These are phyloP conservation scores for Talaromyces sp. DNA, from an alignment of 2,329 filamentous ascomycete species.

Conservation along the genomic window DNA sequence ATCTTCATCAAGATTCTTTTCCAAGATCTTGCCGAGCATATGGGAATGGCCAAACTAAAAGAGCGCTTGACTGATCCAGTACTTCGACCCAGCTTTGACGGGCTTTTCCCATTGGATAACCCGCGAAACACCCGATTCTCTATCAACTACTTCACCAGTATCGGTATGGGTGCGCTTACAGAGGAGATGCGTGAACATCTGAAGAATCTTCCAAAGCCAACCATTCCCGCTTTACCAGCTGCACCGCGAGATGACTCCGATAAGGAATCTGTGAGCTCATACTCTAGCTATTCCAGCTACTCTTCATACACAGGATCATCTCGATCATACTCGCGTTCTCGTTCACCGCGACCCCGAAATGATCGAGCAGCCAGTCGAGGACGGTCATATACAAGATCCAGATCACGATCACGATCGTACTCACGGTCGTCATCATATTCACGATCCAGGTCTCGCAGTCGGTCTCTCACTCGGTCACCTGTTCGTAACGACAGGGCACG, in stretches of 20 bases:
- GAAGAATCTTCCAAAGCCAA: constrained; percentile 83
- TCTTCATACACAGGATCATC: constrained; percentile 40
- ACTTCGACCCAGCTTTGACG: constrained; percentile 72
- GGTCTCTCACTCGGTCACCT: constrained; percentile 18
- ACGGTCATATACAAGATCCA: constrained; percentile 35
- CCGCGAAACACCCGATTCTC: constrained; percentile 89
- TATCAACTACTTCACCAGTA: constrained; percentile 99
- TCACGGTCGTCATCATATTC: constrained; percentile 20
- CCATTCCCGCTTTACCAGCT: constrained; percentile 64
- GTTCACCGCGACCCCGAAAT: constrained; percentile 21
- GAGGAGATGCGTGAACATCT: constrained; percentile 92
- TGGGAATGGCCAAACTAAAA: constrained; percentile 77
- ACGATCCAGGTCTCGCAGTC: constrained; percentile 22
- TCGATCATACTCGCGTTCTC: constrained; percentile 45
- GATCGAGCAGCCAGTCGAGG: constrained; percentile 16
- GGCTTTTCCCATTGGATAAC: constrained; percentile 86
- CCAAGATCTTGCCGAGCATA: constrained; percentile 81
- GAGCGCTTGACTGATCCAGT: constrained; percentile 73
- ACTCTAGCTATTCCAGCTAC: constrained; percentile 76
- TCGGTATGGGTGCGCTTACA: constrained; percentile 90
- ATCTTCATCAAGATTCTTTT: constrained; percentile 99
- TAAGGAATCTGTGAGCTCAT: constrained; percentile 62
- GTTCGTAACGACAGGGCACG: constrained; percentile 19
- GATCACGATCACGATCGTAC: constrained; percentile 28
- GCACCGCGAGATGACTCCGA: constrained; percentile 52